Conservation (phyloP, 2,329 filamentous ascomycete genomes). For the Kalmusia sp. region DNA sequence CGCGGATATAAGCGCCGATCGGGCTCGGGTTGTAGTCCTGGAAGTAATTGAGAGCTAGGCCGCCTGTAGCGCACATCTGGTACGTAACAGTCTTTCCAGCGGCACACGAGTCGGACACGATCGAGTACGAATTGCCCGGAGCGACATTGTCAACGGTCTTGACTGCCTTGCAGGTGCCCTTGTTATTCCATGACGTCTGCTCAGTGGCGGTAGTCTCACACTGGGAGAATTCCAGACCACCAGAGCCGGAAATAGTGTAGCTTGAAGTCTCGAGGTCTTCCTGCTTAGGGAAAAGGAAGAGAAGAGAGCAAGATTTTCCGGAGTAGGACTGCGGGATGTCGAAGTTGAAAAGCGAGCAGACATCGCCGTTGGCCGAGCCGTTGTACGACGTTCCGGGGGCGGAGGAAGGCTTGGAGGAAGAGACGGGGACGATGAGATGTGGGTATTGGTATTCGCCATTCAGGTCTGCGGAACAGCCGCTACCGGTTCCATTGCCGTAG, state of each 20-base stretch:
- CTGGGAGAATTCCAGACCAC: constrained; percentile 60
- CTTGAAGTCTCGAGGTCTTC: constrained; percentile 65
- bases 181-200: constrained; percentile 62
- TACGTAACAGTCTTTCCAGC: constrained; percentile 60
- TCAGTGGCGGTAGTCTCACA: constrained; percentile 56
- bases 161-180: constrained; percentile 51
- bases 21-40: constrained; percentile 67
- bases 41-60: constrained; percentile 65
- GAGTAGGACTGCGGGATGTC: constrained; percentile 63
- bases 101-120: constrained; percentile 62
- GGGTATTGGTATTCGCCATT: constrained; percentile 54
- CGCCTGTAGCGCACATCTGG: constrained; percentile 58
- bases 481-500: neutral
- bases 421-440: constrained; percentile 68
- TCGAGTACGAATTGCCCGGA: constrained; percentile 61
- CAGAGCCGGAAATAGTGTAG: constrained; percentile 62
- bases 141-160: constrained; percentile 51
- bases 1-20: constrained; percentile 42
- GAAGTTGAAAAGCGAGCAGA: constrained; percentile 73
- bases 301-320: constrained; percentile 67
- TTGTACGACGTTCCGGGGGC: constrained; percentile 62
- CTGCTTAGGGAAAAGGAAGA: constrained; percentile 69
- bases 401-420: constrained; percentile 60
- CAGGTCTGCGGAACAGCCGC: constrained; percentile 30
- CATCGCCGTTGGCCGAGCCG: constrained; percentile 50